phyloP scores from a whole-genome alignment of 306 rosid species.

The Echinosophora koreensis region DNA sequence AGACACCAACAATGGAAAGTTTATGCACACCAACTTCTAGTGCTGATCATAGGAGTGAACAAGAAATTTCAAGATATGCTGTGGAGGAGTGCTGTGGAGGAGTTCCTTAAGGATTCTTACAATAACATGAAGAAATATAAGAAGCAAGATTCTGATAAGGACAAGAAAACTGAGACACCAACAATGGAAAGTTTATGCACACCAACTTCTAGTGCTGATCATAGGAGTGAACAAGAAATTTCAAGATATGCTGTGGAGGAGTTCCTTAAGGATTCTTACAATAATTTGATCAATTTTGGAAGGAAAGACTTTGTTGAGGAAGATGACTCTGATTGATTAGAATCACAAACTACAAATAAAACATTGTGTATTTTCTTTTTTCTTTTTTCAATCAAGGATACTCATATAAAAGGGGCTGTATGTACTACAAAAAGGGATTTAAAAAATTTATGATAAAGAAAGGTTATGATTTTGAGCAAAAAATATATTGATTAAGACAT shows the following conservation, averaged over 20 bases:
- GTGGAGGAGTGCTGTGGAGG: neutral
- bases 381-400: neutral
- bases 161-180: neutral
- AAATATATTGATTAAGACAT: too few species aligned
- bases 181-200: too few species aligned
- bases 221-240: neutral
- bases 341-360: neutral
- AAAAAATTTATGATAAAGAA: too few species aligned
- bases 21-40: neutral
- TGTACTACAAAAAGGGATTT: too few species aligned
- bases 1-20: neutral
- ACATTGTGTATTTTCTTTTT: neutral
- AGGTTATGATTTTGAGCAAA: too few species aligned
- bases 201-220: neutral
- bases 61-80: neutral
- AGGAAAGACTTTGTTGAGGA: neutral
- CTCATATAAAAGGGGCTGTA: neutral
- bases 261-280: neutral
- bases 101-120: neutral
- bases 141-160: too few species aligned
- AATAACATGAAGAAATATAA: neutral
- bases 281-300: neutral
- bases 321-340: neutral
- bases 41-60: too few species aligned
- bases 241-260: neutral